These are phyloP conservation scores for Nothophaeocryptopus gaeumannii DNA, from an alignment of 2,329 filamentous ascomycete species.

Conservation along the genomic window DNA sequence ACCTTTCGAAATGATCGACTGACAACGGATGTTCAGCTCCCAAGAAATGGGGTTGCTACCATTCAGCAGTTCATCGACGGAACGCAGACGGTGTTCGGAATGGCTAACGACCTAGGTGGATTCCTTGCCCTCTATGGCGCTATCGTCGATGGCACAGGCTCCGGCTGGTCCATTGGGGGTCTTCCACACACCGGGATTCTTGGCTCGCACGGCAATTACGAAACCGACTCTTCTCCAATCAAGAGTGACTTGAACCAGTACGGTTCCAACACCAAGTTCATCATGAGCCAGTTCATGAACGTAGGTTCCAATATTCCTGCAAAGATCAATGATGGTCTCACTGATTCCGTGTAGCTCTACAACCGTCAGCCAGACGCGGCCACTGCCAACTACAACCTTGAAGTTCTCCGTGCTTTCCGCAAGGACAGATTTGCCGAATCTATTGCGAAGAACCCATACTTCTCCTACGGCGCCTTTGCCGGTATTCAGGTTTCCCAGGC, in stretches of 20 bases:
- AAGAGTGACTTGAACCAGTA: constrained; percentile 34
- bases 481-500: constrained; percentile 33
- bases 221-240: constrained; percentile 35
- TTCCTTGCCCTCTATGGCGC: constrained; percentile 22
- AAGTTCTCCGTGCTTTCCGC: constrained; percentile 30
- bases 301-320: constrained; percentile 17
- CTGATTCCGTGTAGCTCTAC: constrained; percentile 23
- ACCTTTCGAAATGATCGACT: no score
- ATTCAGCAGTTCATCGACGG: constrained; percentile 35
- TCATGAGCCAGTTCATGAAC: constrained; percentile 22
- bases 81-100: constrained; percentile 32
- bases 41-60: constrained; percentile 33
- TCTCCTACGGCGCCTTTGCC: constrained; percentile 28
- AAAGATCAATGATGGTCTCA: constrained; percentile 9
- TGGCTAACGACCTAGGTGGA: constrained; percentile 26
- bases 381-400: constrained; percentile 31
- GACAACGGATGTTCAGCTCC: constrained; percentile 8
- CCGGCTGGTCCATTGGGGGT: constrained; percentile 21
- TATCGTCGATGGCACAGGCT: constrained; percentile 22
- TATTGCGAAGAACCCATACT: constrained; percentile 36
- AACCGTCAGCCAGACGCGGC: constrained; percentile 20
- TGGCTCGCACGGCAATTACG: constrained; percentile 37
- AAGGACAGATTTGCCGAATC: constrained; percentile 28
- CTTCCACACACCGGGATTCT: constrained; percentile 20
- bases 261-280: constrained; percentile 19